Conservation (phyloP, 371 early-diverging fungal species). For the Apophysomyces trapeziformis region DNA sequence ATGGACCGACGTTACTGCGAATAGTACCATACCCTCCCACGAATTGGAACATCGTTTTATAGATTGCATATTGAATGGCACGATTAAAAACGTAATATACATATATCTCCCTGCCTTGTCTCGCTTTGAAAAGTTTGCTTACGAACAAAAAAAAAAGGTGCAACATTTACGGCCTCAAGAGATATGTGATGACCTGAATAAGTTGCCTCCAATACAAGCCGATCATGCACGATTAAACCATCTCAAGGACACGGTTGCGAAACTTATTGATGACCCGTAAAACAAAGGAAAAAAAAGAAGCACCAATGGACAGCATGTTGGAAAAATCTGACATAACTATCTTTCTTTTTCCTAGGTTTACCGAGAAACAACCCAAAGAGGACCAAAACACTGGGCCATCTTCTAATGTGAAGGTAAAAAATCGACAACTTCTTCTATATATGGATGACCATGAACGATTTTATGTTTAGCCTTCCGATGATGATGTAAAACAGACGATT, state of each 20-base stretch:
- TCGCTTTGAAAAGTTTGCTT: neutral
- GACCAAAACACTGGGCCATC: neutral
- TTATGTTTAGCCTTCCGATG: neutral
- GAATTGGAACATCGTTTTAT: conserved; percentile 42
- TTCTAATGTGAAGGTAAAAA: neutral
- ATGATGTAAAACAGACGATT: neutral
- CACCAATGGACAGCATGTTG: too few species aligned
- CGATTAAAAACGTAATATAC: conserved; percentile 27
- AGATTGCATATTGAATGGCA: conserved; percentile 40
- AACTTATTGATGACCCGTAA: conserved; percentile 45
- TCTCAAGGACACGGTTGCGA: conserved; percentile 27
- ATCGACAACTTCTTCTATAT: neutral
- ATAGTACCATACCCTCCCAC: neutral
- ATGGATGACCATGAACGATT: too few species aligned
- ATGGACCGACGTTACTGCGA: conserved; percentile 20
- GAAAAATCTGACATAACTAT: neutral
- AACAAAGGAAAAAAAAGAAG: neutral
- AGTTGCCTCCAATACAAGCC: conserved; percentile 17
- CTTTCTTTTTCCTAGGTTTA: neutral
- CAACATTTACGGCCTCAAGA: conserved; percentile 22
- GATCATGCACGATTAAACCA: conserved; percentile 12
- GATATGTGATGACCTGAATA: conserved; percentile 23
- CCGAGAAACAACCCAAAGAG: neutral
- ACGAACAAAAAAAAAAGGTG: neutral
- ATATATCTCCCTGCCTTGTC: neutral